Evolutionary conservation across 1,139 yeast species (phyloP).

Genomic region (Saccharomyces pastorianus): DNA sequence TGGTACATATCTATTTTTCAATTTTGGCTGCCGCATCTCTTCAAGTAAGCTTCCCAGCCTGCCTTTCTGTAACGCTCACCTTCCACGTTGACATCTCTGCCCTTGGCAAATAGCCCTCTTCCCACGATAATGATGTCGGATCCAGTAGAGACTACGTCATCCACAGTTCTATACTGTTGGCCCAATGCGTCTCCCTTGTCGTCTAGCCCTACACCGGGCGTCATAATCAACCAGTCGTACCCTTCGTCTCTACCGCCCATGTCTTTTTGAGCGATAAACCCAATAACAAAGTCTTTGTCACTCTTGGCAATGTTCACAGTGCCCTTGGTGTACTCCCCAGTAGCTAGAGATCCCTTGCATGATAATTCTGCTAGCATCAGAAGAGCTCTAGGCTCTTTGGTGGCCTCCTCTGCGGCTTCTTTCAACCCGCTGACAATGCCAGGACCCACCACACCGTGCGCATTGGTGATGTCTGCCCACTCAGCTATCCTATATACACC

Average conservation of each 20-base stretch:
- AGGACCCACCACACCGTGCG: constrained; percentile 94
- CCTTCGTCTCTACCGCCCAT: constrained; percentile 80
- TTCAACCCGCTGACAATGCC: constrained; percentile 87
- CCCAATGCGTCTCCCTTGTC: constrained; percentile 94
- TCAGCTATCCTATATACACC: constrained; percentile 83
- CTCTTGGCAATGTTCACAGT: constrained; percentile 85
- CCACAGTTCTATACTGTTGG: constrained; percentile 92
- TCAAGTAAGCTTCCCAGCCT: constrained; percentile 83
- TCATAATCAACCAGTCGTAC: constrained; percentile 91
- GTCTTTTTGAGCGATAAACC: constrained; percentile 87
- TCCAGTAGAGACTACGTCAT: constrained; percentile 72
- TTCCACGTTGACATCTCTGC: constrained; percentile 81
- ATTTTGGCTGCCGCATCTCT: constrained; percentile 28
- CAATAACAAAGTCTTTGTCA: constrained; percentile 85
- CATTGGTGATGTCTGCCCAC: constrained; percentile 97
- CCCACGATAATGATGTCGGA: constrained; percentile 95
- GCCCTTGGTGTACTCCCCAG: constrained; percentile 78
- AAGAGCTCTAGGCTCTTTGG: constrained; percentile 69
- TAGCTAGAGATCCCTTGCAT: constrained; percentile 85
- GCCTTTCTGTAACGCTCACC: constrained; percentile 85
- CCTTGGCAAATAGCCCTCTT: constrained; percentile 92
- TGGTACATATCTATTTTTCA: background rate
- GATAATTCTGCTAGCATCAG: constrained; percentile 94
- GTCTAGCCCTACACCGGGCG: constrained; percentile 97
- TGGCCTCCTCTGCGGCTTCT: constrained; percentile 69